phyloP scores from a whole-genome alignment of 2,329 filamentous ascomycete species.

The Alternaria ethzedia region DNA sequence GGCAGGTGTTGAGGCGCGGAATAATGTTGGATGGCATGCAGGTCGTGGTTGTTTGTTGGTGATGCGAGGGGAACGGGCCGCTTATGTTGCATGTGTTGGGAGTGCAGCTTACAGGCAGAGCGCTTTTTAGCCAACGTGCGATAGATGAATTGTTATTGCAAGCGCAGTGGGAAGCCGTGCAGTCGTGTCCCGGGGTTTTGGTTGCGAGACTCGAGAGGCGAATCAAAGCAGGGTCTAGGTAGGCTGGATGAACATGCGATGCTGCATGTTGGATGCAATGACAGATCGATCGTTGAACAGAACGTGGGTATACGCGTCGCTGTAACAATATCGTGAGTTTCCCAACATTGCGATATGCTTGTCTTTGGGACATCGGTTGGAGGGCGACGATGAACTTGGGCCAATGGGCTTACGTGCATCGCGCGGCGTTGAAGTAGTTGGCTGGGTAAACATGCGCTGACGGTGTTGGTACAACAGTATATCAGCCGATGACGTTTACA shows the following conservation, averaged over 20 bases:
- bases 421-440: neutral
- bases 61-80: constrained; percentile 9
- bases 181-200: neutral
- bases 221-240: neutral
- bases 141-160: constrained; percentile 17
- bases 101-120: constrained; percentile 4
- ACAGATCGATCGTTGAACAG: neutral
- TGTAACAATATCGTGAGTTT: neutral
- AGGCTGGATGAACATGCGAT: neutral
- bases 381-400: neutral
- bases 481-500: neutral
- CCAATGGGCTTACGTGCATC: neutral
- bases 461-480: neutral
- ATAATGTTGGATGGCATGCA: neutral
- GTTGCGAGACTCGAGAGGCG: neutral
- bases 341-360: constrained; percentile 7
- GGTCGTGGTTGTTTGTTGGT: neutral
- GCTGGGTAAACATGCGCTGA: neutral
- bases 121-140: constrained; percentile 13
- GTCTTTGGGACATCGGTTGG: neutral
- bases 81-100: constrained; percentile 14
- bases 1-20: neutral
- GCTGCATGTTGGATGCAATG: neutral
- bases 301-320: neutral
- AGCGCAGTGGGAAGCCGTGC: neutral